Conservation (phyloP, 108 stramenopile genomes). For the Nitzschia inconspicua region DNA sequence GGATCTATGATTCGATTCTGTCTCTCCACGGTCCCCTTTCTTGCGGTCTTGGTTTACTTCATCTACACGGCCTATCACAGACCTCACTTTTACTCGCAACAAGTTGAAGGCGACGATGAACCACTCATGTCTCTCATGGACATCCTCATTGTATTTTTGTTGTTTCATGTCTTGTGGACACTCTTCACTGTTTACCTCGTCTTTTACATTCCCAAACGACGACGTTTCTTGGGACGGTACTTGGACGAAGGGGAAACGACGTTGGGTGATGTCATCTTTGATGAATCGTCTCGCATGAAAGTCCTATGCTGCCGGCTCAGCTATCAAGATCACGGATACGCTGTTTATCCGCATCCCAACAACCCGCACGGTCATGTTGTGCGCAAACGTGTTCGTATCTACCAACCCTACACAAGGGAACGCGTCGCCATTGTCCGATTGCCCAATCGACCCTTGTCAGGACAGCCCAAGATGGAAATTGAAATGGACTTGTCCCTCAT, state of each 20-base stretch:
- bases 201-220: slow-evolving; percentile 56
- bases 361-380: slow-evolving; percentile 22
- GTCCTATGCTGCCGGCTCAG: not conserved
- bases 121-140: slow-evolving; percentile 45
- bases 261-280: slow-evolving; percentile 34
- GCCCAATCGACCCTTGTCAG: slow-evolving; percentile 54
- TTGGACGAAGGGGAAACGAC: slow-evolving; percentile 36
- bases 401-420: slow-evolving; percentile 64
- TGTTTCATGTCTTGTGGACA: slow-evolving; percentile 38
- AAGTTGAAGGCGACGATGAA: slow-evolving; percentile 12
- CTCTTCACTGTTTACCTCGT: slow-evolving; percentile 43
- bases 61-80: slow-evolving; percentile 43
- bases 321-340: slow-evolving; percentile 48
- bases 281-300: slow-evolving; percentile 1
- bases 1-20: slow-evolving; percentile 48
- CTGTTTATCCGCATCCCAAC: slow-evolving; percentile 50
- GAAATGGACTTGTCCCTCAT: slow-evolving; percentile 55
- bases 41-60: slow-evolving; percentile 62
- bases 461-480: slow-evolving; percentile 67
- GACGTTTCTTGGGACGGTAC: slow-evolving; percentile 48
- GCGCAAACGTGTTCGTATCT: slow-evolving; percentile 61
- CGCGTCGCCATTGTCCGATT: slow-evolving; percentile 48
- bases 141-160: slow-evolving; percentile 47
- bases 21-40: slow-evolving; percentile 52
- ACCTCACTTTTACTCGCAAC: too few species aligned